phyloP scores from a whole-genome alignment of 2,329 filamentous ascomycete species.

The Didymella glomerata region DNA sequence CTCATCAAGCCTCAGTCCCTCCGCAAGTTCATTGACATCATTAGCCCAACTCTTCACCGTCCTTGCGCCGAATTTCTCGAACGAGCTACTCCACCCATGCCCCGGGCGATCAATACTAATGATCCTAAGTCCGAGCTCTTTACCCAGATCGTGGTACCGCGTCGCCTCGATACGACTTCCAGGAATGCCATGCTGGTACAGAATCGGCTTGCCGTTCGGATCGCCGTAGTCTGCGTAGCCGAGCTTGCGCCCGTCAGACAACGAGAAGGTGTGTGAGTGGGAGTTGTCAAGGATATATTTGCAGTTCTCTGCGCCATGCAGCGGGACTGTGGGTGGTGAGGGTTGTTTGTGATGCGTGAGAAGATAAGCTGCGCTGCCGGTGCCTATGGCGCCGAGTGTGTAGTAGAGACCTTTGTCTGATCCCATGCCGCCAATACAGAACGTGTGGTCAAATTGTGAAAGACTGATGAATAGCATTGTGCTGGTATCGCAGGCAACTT shows the following conservation, averaged over 20 bases:
- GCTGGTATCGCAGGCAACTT: neutral
- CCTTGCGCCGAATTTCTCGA: slow-evolving; percentile 19
- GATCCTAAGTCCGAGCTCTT: slow-evolving; percentile 36
- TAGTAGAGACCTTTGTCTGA: neutral
- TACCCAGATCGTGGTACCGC: slow-evolving; percentile 31
- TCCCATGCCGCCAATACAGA: neutral
- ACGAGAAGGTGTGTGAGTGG: slow-evolving; percentile 40
- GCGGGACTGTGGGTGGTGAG: neutral
- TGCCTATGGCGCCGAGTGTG: slow-evolving; percentile 2
- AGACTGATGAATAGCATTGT: neutral
- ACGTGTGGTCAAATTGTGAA: neutral
- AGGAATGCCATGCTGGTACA: slow-evolving; percentile 45
- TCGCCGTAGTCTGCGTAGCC: slow-evolving; percentile 48
- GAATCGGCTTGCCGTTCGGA: slow-evolving; percentile 34
- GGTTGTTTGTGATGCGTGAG: neutral
- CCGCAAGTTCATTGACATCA: slow-evolving; percentile 36
- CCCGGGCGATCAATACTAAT: slow-evolving; percentile 43
- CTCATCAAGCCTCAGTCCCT: slow-evolving; percentile 29
- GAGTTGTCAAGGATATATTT: slow-evolving; percentile 31
- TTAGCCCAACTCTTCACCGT: slow-evolving; percentile 35
- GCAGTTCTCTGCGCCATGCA: slow-evolving; percentile 6
- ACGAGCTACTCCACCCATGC: slow-evolving; percentile 38
- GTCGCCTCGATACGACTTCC: slow-evolving; percentile 44
- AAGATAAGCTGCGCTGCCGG: neutral
- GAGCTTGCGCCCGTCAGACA: slow-evolving; percentile 49